Base-by-base conservation (phyloP, 2,329 filamentous ascomycete genomes). In the Rhinocladiella mackenziei region DNA sequence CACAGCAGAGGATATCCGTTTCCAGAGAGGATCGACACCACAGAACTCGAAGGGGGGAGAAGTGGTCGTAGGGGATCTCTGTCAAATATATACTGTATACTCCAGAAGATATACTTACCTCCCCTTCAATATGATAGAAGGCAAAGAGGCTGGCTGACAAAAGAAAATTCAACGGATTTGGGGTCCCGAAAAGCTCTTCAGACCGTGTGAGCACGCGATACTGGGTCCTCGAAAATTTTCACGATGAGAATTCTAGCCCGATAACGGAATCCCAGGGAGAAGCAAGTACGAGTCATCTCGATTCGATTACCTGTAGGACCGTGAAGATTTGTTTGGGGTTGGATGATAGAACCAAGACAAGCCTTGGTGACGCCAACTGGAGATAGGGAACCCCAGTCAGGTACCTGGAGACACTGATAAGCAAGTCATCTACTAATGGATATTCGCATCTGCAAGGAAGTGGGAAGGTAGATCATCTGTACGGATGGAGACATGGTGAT, bases 321-420 rank as follows among this genome's bases (percentile, higher is more conserved):
- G n/a, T n/a, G n/a, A n/a, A n/a, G n/a, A n/a, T n/a, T n/a, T n/a
- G n/a, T n/a, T n/a, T n/a, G n/a, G n/a, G n/a, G n/a, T n/a, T n/a
- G n/a, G n/a, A n/a, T n/a, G n/a, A n/a, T n/a, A n/a, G 8, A 26
- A 26, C 8, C 23, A 8, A 17, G 7, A 8, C 11, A 4, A 32
- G 14, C 15, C 11, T n/a, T 13, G 18, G 33, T 34, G 42, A 33
- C 28, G 26, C 28, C 32, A 41, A 11, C n/a, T 31, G 19, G 31
- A 29, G 36, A 39, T 33, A 36, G 31, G 28, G 26, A 42, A 25
- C 38, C 13, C 20, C n/a, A n/a, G 32, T 41, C 42, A 36, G 38
- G 25, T 46, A 37, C 41, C 19, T 46, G 38, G 43, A 41, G 39
- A 26, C 33, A 13, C 32, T 46, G 43, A 46, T 46, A 46, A 46